Conservation (phyloP, 1,284 basidiomycete species). For the Marasmius oreades region DNA sequence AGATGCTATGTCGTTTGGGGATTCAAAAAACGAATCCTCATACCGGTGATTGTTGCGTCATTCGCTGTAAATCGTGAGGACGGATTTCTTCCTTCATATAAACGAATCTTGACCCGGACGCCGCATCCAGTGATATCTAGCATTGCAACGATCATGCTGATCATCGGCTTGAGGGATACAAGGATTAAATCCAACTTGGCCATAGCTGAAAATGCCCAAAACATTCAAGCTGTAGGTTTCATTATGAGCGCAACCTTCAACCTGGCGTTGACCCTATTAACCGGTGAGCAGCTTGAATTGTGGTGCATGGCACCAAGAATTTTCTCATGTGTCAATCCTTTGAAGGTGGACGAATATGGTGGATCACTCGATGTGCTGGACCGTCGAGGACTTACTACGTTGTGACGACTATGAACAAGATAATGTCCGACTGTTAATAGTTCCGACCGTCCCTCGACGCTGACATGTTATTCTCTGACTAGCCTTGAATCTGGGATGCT, state of each 20-base stretch:
- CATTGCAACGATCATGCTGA: background rate
- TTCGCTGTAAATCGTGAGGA: background rate
- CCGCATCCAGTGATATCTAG: background rate
- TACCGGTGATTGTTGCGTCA: background rate
- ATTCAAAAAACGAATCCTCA: background rate
- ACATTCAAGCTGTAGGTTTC: background rate
- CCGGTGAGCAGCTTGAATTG: background rate
- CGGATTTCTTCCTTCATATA: background rate
- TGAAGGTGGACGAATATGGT: background rate
- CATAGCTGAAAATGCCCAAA: background rate
- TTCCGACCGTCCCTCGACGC: background rate
- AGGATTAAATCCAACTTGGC: background rate
- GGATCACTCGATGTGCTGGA: background rate
- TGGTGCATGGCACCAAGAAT: background rate
- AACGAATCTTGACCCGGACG: background rate
- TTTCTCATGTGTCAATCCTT: background rate
- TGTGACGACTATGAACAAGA: background rate
- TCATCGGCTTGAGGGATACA: background rate
- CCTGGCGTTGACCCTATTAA: background rate
- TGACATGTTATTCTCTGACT: background rate
- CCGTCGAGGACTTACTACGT: background rate
- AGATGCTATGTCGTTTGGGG: background rate
- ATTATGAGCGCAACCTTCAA: background rate
- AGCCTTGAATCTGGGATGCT: conserved; percentile 1
- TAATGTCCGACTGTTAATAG: background rate